Conservation (phyloP, 164 flowering plant species). For the Magnolia officinalis region DNA sequence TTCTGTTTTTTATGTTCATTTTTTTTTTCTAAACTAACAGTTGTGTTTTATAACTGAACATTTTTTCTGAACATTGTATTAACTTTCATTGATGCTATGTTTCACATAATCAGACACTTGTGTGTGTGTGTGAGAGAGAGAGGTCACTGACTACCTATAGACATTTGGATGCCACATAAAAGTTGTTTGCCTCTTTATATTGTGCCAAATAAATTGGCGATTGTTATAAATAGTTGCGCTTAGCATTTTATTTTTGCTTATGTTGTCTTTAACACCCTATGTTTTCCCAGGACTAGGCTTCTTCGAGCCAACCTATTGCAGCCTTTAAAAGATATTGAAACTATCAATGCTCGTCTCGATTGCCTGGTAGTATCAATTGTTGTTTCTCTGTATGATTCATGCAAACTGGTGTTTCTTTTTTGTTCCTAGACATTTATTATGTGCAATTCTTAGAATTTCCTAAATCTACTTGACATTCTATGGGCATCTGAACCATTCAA, state of each 20-base stretch:
- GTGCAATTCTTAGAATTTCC: neutral
- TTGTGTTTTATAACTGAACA: too few species aligned
- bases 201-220: neutral
- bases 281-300: conserved; percentile 72
- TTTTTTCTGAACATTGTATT: too few species aligned
- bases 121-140: too few species aligned
- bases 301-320: conserved; percentile 97
- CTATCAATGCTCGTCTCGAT: conserved; percentile 93
- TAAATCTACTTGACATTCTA: neutral
- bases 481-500: too few species aligned
- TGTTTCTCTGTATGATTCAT: neutral
- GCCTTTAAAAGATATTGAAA: conserved; percentile 90
- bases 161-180: neutral
- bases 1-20: neutral
- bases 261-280: neutral
- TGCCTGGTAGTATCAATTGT: conserved; percentile 64
- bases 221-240: neutral
- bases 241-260: neutral
- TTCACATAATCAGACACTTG: too few species aligned
- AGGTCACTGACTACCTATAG: too few species aligned
- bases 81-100: too few species aligned
- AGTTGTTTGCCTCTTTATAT: neutral
- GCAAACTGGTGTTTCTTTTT: neutral
- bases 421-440: neutral
- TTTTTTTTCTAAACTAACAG: too few species aligned